phyloP scores from a whole-genome alignment of 768 basidiomycete genomes.

The Leccinum obscurum region DNA sequence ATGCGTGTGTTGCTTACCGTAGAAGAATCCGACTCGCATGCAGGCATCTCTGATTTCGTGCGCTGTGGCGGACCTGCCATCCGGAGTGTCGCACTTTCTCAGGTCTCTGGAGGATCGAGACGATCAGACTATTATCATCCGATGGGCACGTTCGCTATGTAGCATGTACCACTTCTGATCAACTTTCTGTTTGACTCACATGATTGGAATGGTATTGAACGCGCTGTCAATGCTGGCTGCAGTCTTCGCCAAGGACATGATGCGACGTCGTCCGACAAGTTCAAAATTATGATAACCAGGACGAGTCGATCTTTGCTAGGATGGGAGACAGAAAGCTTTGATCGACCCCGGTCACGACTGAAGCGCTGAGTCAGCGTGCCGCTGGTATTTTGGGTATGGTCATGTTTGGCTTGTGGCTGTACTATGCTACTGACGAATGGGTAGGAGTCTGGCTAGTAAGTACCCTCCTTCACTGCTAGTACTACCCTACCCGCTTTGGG shows the following conservation, averaged over 20 bases:
- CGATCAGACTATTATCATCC: neutral
- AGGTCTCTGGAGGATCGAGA: slow-evolving; percentile 20
- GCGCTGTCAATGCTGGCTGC: slow-evolving; percentile 21
- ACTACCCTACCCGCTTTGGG: too few species aligned
- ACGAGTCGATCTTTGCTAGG: too few species aligned
- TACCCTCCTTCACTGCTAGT: too few species aligned
- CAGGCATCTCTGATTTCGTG: slow-evolving; percentile 69
- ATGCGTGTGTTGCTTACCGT: slow-evolving; percentile 43
- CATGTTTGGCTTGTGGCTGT: too few species aligned
- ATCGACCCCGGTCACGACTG: too few species aligned
- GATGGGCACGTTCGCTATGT: neutral
- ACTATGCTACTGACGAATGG: too few species aligned
- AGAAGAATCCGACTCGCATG: slow-evolving; percentile 83
- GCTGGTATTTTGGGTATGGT: too few species aligned
- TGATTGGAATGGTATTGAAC: slow-evolving; percentile 26
- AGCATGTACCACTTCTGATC: neutral
- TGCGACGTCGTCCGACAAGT: neutral
- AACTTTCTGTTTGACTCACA: slow-evolving; percentile 17
- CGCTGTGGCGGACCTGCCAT: slow-evolving; percentile 48
- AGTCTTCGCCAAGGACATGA: slow-evolving; percentile 23
- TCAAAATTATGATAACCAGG: too few species aligned
- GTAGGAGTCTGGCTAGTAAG: too few species aligned
- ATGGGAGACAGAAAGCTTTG: too few species aligned
- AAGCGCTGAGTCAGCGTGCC: too few species aligned
- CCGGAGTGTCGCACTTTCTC: slow-evolving; percentile 16